A percentile compares a stretch with the other conserved stretches of the same genome.
Evolutionary conservation across 2,329 filamentous ascomycete species (phyloP).

Genomic region (Aquanectria penicillioides): DNA sequence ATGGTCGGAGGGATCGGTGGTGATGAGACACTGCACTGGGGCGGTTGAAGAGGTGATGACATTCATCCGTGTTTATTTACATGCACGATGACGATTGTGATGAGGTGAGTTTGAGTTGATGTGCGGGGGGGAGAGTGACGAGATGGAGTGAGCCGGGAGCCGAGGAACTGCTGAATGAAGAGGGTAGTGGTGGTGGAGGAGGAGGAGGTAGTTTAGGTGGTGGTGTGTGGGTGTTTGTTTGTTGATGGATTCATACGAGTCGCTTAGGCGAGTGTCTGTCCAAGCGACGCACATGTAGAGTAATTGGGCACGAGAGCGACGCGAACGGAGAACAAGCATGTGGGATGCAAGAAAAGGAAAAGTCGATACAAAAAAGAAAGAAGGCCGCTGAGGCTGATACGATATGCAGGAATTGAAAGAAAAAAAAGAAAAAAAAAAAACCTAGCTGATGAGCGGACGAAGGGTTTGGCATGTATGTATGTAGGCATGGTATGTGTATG

Average conservation of each 20-base stretch:
- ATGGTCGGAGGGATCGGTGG: constrained; percentile 10
- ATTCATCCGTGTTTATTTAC: not conserved
- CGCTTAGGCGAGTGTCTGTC: too few species aligned
- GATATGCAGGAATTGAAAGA: not conserved
- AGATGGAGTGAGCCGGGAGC: not conserved
- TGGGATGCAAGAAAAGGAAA: too few species aligned
- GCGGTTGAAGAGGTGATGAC: constrained; percentile 1
- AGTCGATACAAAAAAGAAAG: not conserved
- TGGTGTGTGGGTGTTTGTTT: not conserved
- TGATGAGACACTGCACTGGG: constrained; percentile 6
- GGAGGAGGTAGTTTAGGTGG: not conserved
- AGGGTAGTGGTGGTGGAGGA: not conserved
- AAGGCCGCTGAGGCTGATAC: not conserved
- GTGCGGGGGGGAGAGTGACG: too few species aligned
- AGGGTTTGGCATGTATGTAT: too few species aligned
- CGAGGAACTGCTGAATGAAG: constrained; percentile 4
- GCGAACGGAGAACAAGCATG: too few species aligned
- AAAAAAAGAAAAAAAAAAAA: not conserved
- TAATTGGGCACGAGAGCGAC: not conserved
- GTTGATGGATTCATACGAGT: too few species aligned
- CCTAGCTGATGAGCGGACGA: too few species aligned
- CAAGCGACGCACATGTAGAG: too few species aligned
- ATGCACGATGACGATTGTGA: not conserved
- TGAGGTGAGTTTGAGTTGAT: too few species aligned
- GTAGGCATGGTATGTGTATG: too few species aligned